Conservation (phyloP, 345 rosid genomes). For the Rhodomyrtus tomentosa region DNA sequence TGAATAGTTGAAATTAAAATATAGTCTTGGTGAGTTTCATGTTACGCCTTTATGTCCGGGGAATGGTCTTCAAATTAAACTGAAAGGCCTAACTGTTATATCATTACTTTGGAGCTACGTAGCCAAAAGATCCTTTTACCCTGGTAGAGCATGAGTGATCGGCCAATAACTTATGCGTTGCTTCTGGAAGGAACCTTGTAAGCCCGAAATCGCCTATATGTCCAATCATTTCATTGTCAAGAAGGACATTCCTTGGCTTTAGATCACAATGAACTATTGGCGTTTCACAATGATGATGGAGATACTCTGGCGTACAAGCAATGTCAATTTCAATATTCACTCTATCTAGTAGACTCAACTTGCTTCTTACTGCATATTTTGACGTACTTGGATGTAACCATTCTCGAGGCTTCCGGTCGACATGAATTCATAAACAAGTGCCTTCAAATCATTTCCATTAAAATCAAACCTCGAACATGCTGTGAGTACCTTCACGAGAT, state of each 20-base stretch:
- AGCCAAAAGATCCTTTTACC: neutral
- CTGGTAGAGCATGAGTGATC: neutral
- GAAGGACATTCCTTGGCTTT: neutral
- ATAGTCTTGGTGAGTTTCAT: neutral
- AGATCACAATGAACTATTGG: neutral
- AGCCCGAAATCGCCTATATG: neutral
- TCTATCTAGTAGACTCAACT: neutral
- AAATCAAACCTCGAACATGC: neutral
- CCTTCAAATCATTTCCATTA: neutral
- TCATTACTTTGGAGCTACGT: neutral
- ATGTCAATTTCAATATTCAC: neutral
- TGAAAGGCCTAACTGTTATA: neutral
- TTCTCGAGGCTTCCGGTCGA: neutral
- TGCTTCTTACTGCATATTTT: neutral
- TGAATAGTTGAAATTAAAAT: neutral
- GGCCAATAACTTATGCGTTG: accelerated
- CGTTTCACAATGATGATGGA: neutral
- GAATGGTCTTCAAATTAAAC: neutral
- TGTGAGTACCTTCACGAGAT: neutral
- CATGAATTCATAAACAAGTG: neutral
- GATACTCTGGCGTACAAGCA: neutral
- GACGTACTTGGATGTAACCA: neutral
- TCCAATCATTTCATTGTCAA: neutral
- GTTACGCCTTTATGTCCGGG: neutral
- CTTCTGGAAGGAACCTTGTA: neutral